Evolutionary conservation across 768 basidiomycete species (phyloP).

Genomic region (Daedaleopsis nitida): DNA sequence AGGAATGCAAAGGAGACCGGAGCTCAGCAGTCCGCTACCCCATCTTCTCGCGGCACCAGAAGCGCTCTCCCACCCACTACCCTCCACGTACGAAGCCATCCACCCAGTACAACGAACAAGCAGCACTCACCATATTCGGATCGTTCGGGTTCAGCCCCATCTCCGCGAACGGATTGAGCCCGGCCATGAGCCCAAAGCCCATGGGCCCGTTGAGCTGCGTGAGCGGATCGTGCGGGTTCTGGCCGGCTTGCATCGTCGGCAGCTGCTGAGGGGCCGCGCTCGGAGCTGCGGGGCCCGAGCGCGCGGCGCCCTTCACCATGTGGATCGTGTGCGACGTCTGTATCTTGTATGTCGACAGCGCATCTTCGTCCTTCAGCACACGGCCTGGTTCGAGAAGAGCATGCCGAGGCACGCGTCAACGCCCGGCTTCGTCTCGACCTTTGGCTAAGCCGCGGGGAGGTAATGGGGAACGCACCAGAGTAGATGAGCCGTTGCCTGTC

Average conservation of each 20-base stretch:
- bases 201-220: conserved; percentile 78
- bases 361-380: conserved; percentile 72
- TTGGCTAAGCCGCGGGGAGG: neutral
- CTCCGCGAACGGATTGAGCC: conserved; percentile 89
- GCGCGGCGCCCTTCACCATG: conserved; percentile 87
- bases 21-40: neutral
- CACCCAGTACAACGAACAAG: neutral
- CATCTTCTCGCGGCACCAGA: no score
- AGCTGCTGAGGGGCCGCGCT: conserved; percentile 55
- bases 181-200: conserved; percentile 80
- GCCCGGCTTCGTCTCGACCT: no score
- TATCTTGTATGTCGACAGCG: conserved; percentile 85
- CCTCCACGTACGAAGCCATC: no score
- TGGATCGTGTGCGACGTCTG: conserved; percentile 87
- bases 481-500: conserved; percentile 92
- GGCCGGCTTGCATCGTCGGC: conserved; percentile 89
- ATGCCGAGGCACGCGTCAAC: conserved; percentile 33
- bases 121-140: conserved; percentile 80
- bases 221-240: conserved; percentile 85
- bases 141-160: conserved; percentile 92
- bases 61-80: no score
- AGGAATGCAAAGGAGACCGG: no score
- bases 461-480: conserved; percentile 56
- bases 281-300: conserved; percentile 40
- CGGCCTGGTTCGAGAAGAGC: conserved; percentile 66